phyloP scores from a whole-genome alignment of 1,139 yeast genomes.

The Geotrichum histeridarum region DNA sequence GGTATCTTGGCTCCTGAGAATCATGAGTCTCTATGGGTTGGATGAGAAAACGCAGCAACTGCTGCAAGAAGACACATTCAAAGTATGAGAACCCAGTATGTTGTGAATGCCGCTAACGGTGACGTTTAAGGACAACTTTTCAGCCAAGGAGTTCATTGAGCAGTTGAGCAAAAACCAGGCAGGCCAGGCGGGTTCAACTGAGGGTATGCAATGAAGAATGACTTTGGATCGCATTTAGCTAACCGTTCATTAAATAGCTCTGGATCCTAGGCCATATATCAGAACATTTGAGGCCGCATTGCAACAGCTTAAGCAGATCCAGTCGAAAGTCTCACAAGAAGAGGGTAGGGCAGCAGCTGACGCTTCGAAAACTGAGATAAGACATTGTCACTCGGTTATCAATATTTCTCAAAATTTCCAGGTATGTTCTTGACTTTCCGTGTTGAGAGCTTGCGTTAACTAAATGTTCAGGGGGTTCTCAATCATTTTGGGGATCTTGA shows the following conservation, averaged over 20 bases:
- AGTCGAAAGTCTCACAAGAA: constrained; percentile 49
- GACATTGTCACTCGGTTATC: constrained; percentile 64
- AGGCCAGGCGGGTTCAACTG: constrained; percentile 42
- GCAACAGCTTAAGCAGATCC: constrained; percentile 59
- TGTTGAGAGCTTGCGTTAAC: background rate
- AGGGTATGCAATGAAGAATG: constrained; percentile 41
- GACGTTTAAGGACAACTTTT: constrained; percentile 46
- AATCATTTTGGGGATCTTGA: constrained; percentile 56
- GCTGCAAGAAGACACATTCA: constrained; percentile 65
- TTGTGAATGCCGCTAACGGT: background rate
- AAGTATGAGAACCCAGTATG: constrained; percentile 32
- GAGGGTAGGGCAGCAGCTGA: constrained; percentile 49
- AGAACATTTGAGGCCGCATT: constrained; percentile 87
- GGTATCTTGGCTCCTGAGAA: no score
- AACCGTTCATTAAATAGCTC: constrained; percentile 25
- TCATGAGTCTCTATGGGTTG: constrained; percentile 45
- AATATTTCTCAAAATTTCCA: constrained; percentile 13
- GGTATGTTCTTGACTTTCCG: background rate
- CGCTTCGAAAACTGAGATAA: constrained; percentile 58
- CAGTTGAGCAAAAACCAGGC: constrained; percentile 66
- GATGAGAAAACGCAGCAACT: constrained; percentile 69
- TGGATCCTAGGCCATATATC: constrained; percentile 91
- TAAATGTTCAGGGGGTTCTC: constrained; percentile 27
- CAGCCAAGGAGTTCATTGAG: constrained; percentile 80
- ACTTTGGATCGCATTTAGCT: background rate